These are phyloP conservation scores for Corymbia citriodora DNA, from an alignment of 441 rosid species.

Conservation along the genomic window DNA sequence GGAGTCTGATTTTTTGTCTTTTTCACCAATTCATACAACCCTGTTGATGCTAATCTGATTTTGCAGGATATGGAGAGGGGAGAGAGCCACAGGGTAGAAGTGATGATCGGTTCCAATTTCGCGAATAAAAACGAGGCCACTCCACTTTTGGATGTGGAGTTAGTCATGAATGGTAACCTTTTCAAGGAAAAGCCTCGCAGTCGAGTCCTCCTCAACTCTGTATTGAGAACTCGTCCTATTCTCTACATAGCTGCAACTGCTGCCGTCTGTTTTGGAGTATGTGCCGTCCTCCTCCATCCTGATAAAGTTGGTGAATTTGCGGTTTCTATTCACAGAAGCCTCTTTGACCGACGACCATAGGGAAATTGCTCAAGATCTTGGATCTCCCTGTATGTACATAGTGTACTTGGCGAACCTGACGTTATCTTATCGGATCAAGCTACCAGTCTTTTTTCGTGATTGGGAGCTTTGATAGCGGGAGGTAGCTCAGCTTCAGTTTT, in stretches of 20 bases:
- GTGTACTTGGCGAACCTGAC: neutral
- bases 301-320: slow-evolving; percentile 59
- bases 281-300: slow-evolving; percentile 73
- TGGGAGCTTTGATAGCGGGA: neutral
- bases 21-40: neutral
- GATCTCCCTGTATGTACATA: neutral
- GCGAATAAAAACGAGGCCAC: slow-evolving; percentile 24
- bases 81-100: slow-evolving; percentile 13
- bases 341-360: slow-evolving; percentile 24
- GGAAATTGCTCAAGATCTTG: neutral
- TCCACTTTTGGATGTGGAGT: slow-evolving; percentile 51
- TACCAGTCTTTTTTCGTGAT: neutral
- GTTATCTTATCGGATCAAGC: neutral
- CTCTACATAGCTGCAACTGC: slow-evolving; percentile 28
- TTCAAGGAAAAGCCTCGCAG: slow-evolving; percentile 33
- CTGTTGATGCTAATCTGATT: neutral
- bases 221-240: slow-evolving; percentile 34
- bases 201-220: slow-evolving; percentile 13
- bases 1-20: neutral
- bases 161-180: slow-evolving; percentile 36
- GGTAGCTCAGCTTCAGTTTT: neutral
- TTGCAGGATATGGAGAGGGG: slow-evolving; percentile 48
- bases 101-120: slow-evolving; percentile 4
- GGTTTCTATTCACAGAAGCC: slow-evolving; percentile 52
- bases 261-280: slow-evolving; percentile 61